Evolutionary conservation across 2,329 filamentous ascomycete species (phyloP), one percentile per base, ranked within the genome.

Genomic region (Fusarium anguioides): DNA sequence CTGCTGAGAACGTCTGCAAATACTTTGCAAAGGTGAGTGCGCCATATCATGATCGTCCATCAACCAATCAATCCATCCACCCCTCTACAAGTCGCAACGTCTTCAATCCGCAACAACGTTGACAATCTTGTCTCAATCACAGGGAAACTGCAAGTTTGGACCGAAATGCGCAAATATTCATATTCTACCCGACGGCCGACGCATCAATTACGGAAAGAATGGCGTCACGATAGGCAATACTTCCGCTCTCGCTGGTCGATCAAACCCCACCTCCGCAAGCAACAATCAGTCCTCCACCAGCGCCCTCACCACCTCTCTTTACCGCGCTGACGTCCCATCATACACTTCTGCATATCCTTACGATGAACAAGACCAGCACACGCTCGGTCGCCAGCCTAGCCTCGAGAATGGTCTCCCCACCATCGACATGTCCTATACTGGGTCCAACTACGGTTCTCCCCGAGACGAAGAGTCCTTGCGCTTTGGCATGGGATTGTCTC

Each of bases 81-180:
- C 33, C 37, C 31, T 48, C 46, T 46, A 54, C 66, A 47, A 33
- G 36, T 63, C 44, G 60, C 62, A 64, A 62, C 44, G 36, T 42
- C 29, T 49, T 27, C 41, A 42, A 49, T 29, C 35, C 36, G 51
- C 31, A 57, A 15, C 23, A 51, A 29, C 12, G 46, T 65, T 73
- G 49, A 73, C 66, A 56, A 66, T 70, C 57, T 57, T 48, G 17
- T 42, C 51, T 27, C 31, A 52, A 48, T 49, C 40, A 33, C 56
- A 97, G 93, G 96, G 96, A 71, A 97, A 97, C 81, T 99, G 96
- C 89, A 98, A 98, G 80, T 99, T 98, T 78, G 96, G 96, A 65
- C 92, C 93, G 67, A 98, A 98, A 81, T 99, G 96, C 84, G 95
- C 95, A 75, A 93, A 98, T 76, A 93, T 96, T 69, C 96, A 99